These are phyloP conservation scores for Wickerhamomyces mucosus DNA, from an alignment of 805 yeast genomes.

Conservation along the genomic window DNA sequence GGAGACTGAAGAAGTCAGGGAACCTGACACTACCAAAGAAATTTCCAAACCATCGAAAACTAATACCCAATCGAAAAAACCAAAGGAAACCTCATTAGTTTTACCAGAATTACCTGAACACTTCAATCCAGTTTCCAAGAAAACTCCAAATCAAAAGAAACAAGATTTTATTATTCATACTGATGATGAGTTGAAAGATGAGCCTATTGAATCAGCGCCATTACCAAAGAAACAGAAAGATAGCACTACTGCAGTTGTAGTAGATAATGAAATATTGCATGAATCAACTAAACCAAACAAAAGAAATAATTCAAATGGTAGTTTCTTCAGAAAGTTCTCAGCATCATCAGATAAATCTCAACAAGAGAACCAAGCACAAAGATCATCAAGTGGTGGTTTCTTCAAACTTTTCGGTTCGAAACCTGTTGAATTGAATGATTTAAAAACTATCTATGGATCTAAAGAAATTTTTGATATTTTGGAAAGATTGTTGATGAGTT, in stretches of 20 bases:
- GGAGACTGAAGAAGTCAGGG: conserved; percentile 4
- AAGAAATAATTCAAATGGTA: conserved; percentile 14
- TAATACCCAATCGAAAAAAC: conserved; percentile 4
- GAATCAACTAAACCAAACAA: conserved; percentile 15
- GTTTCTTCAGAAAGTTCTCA: conserved; percentile 21
- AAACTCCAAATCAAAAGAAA: neutral
- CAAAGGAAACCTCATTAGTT: conserved; percentile 1
- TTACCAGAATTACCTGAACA: conserved; percentile 8
- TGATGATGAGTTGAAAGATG: too few species aligned
- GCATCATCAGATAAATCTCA: conserved; percentile 13
- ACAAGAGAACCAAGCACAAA: conserved; percentile 8
- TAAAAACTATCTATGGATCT: conserved; percentile 24
- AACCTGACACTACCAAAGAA: conserved; percentile 4
- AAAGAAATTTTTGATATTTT: conserved; percentile 58
- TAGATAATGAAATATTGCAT: conserved; percentile 6
- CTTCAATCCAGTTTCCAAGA: neutral
- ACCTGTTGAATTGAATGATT: conserved; percentile 14
- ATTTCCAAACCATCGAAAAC: conserved; percentile 12
- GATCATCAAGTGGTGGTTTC: conserved; percentile 13
- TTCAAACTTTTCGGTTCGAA: conserved; percentile 23
- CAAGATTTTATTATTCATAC: neutral
- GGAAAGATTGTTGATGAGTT: conserved; percentile 48
- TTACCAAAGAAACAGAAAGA: conserved; percentile 10
- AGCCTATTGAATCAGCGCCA: conserved; percentile 3
- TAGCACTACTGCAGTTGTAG: conserved; percentile 8